Evolutionary conservation across 805 yeast genomes (phyloP).

Genomic region (Candida nanaspora): DNA sequence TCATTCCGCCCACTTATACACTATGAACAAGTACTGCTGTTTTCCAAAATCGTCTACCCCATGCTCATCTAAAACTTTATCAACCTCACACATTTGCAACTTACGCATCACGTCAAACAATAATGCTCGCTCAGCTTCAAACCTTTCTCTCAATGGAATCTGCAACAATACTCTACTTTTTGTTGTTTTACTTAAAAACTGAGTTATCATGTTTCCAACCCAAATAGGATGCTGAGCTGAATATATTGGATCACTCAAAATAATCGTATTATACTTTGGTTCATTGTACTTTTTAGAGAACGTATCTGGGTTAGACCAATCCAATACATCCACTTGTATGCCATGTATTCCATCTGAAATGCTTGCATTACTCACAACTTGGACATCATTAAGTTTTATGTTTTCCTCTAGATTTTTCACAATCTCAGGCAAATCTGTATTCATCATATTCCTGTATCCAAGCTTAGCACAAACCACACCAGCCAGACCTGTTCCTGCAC

Average conservation of each 20-base stretch:
- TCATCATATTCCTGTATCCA: slow-evolving; percentile 36
- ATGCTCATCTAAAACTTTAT: slow-evolving; percentile 40
- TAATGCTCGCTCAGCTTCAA: slow-evolving; percentile 52
- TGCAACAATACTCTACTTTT: slow-evolving; percentile 54
- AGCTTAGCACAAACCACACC: slow-evolving; percentile 62
- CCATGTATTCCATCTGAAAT: neutral
- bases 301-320: slow-evolving; percentile 63
- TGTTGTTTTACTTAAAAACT: slow-evolving; percentile 30
- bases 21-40: slow-evolving; percentile 48
- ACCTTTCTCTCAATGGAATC: slow-evolving; percentile 66
- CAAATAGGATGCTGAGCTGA: slow-evolving; percentile 73
- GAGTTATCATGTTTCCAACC: slow-evolving; percentile 53
- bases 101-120: slow-evolving; percentile 50
- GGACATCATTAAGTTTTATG: slow-evolving; percentile 40
- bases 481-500: slow-evolving; percentile 90
- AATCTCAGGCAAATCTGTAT: slow-evolving; percentile 81
- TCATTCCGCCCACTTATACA: slow-evolving; percentile 1
- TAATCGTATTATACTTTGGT: slow-evolving; percentile 43
- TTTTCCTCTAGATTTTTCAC: slow-evolving; percentile 60
- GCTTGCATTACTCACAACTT: slow-evolving; percentile 5
- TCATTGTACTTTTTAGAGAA: slow-evolving; percentile 19
- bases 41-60: slow-evolving; percentile 88
- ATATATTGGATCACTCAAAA: slow-evolving; percentile 86
- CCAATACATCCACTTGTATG: slow-evolving; percentile 45
- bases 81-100: slow-evolving; percentile 27